A percentile compares a stretch with the other conserved stretches of the same genome.
Evolutionary conservation across 139 green algal species (phyloP).

Genomic region (Medakamo hakoo): DNA sequence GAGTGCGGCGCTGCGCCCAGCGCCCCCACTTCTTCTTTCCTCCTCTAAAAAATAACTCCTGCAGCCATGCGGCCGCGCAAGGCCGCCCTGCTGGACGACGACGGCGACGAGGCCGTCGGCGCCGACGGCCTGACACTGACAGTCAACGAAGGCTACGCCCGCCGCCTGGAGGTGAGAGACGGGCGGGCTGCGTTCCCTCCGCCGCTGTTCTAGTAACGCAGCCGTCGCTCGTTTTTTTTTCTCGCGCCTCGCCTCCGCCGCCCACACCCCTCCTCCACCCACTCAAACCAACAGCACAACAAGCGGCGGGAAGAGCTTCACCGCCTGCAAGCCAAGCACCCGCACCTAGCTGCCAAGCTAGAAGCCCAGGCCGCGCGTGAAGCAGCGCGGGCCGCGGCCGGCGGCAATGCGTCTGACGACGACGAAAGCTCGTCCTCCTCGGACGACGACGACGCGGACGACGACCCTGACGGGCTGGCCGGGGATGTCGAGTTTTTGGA

Average conservation of each 20-base stretch:
- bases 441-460: background rate
- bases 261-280: background rate
- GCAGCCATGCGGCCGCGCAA: background rate
- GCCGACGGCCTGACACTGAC: slow-evolving; percentile 2
- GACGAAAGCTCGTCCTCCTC: background rate
- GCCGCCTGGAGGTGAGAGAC: slow-evolving; percentile 30
- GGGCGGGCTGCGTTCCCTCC: too few species aligned
- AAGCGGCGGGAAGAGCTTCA: slow-evolving; percentile 65
- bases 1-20: too few species aligned
- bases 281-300: slow-evolving; percentile 72
- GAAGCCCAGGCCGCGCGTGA: slow-evolving; percentile 8
- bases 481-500: background rate
- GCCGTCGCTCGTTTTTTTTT: too few species aligned
- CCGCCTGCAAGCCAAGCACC: slow-evolving; percentile 57
- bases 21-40: too few species aligned
- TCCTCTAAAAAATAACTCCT: too few species aligned
- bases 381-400: background rate
- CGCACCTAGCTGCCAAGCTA: slow-evolving; percentile 37
- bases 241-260: background rate
- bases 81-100: background rate
- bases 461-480: background rate
- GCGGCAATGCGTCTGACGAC: background rate
- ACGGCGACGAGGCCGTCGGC: background rate
- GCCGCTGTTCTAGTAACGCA: too few species aligned
- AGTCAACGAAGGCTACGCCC: slow-evolving; percentile 41